These are phyloP conservation scores for Alternaria dauci DNA, from an alignment of 2,329 filamentous ascomycete genomes.

Conservation along the genomic window DNA sequence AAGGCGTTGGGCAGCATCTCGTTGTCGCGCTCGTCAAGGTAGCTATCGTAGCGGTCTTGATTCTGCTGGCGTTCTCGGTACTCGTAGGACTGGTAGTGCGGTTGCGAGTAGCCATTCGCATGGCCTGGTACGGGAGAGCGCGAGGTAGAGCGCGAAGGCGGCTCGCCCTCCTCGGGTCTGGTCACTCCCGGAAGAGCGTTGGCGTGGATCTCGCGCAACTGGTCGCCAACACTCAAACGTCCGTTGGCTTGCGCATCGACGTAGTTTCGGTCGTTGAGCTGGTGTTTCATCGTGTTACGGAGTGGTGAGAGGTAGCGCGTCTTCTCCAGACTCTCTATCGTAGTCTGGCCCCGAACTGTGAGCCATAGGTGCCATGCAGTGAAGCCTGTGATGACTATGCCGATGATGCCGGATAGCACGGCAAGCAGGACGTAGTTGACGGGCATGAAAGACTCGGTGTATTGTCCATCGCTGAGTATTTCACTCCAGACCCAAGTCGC, in stretches of 20 bases:
- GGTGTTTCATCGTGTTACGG: conserved; percentile 72
- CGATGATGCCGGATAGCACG: conserved; percentile 89
- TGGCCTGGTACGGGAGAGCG: conserved; percentile 44
- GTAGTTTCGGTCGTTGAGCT: conserved; percentile 60
- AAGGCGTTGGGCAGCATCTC: conserved; percentile 92
- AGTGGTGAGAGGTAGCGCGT: conserved; percentile 89
- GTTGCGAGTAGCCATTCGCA: conserved; percentile 54
- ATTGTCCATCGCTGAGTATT: conserved; percentile 73
- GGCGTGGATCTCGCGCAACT: conserved; percentile 81
- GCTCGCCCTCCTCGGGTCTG: conserved; percentile 82
- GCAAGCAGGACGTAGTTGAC: conserved; percentile 90
- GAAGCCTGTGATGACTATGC: conserved; percentile 86
- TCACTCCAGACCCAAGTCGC: conserved; percentile 86
- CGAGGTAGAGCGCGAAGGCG: conserved; percentile 54
- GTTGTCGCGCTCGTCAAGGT: conserved; percentile 89
- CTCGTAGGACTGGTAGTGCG: conserved; percentile 53
- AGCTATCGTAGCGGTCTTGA: conserved; percentile 74
- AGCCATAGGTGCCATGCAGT: conserved; percentile 91
- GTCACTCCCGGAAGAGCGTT: conserved; percentile 83
- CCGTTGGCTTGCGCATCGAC: conserved; percentile 54
- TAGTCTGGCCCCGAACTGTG: conserved; percentile 81
- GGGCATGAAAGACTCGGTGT: conserved; percentile 79
- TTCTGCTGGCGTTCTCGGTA: conserved; percentile 71
- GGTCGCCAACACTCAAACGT: conserved; percentile 64
- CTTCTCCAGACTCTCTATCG: conserved; percentile 95